A percentile compares a stretch with the other conserved stretches of the same genome.
Conservation (phyloP, 2,329 filamentous ascomycete genomes). For the Fusarium zealandicum region DNA sequence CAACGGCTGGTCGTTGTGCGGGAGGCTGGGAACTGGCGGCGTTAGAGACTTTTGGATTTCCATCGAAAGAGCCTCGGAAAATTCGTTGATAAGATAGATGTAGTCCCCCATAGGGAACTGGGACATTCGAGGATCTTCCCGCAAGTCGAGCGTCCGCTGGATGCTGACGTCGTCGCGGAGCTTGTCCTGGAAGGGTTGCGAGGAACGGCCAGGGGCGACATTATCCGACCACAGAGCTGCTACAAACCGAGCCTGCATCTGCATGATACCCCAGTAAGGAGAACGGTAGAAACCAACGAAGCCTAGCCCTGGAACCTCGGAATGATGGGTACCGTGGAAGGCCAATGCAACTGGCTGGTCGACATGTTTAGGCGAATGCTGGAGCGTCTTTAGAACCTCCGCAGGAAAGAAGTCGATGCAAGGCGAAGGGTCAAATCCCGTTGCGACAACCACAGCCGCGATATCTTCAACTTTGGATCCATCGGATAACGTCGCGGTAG, state of each 20-base stretch:
- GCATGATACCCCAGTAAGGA: conserved; percentile 86
- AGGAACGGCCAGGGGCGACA: conserved; percentile 29
- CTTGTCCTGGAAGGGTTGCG: conserved; percentile 47
- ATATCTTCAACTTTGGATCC: conserved; percentile 59
- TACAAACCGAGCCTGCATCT: conserved; percentile 80
- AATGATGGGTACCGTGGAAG: conserved; percentile 70
- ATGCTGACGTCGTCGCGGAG: conserved; percentile 55
- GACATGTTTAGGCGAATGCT: conserved; percentile 61
- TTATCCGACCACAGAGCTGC: conserved; percentile 63
- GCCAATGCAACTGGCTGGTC: conserved; percentile 71
- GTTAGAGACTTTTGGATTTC: conserved; percentile 46
- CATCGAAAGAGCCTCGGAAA: conserved; percentile 66
- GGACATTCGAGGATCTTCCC: conserved; percentile 58
- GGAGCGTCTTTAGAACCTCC: conserved; percentile 62
- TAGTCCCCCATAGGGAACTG: conserved; percentile 90
- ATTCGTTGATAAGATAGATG: conserved; percentile 75
- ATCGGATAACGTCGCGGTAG: conserved; percentile 46
- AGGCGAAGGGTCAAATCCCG: conserved; percentile 72
- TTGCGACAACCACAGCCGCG: conserved; percentile 75
- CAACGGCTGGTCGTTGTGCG: conserved; percentile 53
- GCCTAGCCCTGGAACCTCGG: conserved; percentile 68
- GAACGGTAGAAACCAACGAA: conserved; percentile 87
- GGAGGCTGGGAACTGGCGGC: conserved; percentile 42
- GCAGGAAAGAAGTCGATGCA: conserved; percentile 70
- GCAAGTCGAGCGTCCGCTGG: conserved; percentile 57